Evolutionary conservation across 768 basidiomycete genomes (phyloP).

Genomic region (Lactifluus hygrophoroides): DNA sequence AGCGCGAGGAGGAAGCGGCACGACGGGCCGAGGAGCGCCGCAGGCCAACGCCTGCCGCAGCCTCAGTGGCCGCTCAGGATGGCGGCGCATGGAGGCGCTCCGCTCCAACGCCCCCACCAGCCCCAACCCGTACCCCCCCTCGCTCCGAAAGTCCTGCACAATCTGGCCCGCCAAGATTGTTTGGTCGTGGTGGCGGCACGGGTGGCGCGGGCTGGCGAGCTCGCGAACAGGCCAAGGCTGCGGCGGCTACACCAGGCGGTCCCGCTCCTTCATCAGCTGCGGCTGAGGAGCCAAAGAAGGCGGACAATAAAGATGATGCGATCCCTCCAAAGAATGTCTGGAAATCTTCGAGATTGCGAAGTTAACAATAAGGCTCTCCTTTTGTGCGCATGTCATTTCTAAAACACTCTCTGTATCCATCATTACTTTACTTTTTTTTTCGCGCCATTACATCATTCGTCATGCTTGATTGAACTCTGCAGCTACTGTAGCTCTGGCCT

Average conservation of each 20-base stretch:
- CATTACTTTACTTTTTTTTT: neutral
- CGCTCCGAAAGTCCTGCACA: conserved; percentile 48
- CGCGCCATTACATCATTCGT: neutral
- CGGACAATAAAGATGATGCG: conserved; percentile 50
- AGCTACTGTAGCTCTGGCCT: neutral
- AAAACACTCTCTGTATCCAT: neutral
- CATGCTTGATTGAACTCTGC: neutral
- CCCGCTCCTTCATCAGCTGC: conserved; percentile 21
- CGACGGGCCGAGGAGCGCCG: conserved; percentile 31
- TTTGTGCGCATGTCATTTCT: neutral
- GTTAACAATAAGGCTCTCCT: neutral
- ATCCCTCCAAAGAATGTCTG: conserved; percentile 51
- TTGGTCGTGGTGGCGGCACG: conserved; percentile 24
- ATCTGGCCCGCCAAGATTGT: conserved; percentile 24
- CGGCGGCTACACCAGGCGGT: conserved; percentile 31
- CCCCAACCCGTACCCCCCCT: conserved; percentile 29
- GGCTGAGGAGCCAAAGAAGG: conserved; percentile 28
- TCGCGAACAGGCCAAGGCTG: conserved; percentile 39
- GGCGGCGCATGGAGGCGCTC: conserved; percentile 24
- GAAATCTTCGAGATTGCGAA: conserved; percentile 22
- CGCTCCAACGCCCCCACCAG: conserved; percentile 13
- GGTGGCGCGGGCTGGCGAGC: conserved; percentile 48
- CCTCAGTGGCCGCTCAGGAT: conserved; percentile 26
- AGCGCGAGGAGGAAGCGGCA: conserved; percentile 52
- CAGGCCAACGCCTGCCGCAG: conserved; percentile 28